Conservation (phyloP, 306 rosid species). For the Lathyrus oleraceus region DNA sequence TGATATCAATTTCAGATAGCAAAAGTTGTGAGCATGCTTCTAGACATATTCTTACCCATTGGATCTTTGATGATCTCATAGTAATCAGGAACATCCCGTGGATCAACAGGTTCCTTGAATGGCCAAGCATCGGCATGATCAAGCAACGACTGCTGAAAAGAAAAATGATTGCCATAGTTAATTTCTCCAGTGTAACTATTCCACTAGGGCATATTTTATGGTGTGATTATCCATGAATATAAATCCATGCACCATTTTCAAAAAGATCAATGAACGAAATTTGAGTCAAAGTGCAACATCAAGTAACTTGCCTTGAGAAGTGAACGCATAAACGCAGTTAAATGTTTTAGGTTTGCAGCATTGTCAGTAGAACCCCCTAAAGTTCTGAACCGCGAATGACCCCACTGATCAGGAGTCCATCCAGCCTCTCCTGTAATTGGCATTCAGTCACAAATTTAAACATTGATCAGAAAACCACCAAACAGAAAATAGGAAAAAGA, state of each 20-base stretch:
- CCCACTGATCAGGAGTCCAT: conserved; percentile 96
- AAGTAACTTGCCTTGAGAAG: conserved; percentile 73
- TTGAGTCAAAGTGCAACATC: conserved; percentile 17
- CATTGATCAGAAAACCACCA: conserved; percentile 31
- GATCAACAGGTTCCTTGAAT: conserved; percentile 94
- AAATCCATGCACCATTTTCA: conserved; percentile 18
- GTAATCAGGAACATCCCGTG: conserved; percentile 94
- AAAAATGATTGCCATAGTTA: conserved; percentile 22
- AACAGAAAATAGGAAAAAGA: conserved; percentile 18
- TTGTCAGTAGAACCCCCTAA: conserved; percentile 57
- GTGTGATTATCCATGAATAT: conserved; percentile 13
- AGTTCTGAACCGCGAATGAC: conserved; percentile 72
- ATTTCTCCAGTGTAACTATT: conserved; percentile 18
- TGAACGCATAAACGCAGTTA: conserved; percentile 75
- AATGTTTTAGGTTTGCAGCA: conserved; percentile 64
- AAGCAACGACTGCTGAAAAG: conserved; percentile 60
- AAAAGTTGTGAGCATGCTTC: conserved; percentile 17
- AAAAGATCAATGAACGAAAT: conserved; percentile 5
- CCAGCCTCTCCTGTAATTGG: conserved; percentile 86
- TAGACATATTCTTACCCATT: conserved; percentile 62
- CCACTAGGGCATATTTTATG: not conserved
- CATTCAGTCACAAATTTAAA: conserved; percentile 40
- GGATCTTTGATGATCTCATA: conserved; percentile 94
- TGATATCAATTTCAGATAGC: not conserved
- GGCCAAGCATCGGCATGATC: conserved; percentile 97